Percentiles rank a stretch among this genome's conserved stretches.
phyloP scores from a whole-genome alignment of 2,329 filamentous ascomycete genomes.

The Emmonsiellopsis sp. region DNA sequence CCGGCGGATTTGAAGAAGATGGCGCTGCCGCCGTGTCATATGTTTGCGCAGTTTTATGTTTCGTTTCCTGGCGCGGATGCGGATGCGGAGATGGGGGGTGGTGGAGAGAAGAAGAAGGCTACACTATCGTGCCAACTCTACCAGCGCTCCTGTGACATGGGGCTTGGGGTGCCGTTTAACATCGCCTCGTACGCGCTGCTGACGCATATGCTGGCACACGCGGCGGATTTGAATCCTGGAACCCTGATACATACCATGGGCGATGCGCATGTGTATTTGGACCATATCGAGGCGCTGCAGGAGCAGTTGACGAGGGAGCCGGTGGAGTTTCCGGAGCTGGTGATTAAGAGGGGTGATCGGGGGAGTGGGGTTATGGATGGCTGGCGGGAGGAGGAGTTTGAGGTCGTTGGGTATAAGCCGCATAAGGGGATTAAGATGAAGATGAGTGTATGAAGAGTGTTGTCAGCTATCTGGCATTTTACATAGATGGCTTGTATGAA shows the following conservation, averaged over 20 bases:
- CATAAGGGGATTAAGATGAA: slow-evolving; percentile 95
- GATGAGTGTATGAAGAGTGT: slow-evolving; percentile 67
- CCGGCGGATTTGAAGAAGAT: slow-evolving; percentile 75
- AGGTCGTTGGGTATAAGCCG: slow-evolving; percentile 77
- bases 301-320: slow-evolving; percentile 74
- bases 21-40: slow-evolving; percentile 90
- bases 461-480: background rate
- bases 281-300: slow-evolving; percentile 81
- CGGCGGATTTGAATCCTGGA: slow-evolving; percentile 73
- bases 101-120: slow-evolving; percentile 42
- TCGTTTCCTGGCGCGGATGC: slow-evolving; percentile 48
- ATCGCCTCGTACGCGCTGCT: slow-evolving; percentile 90
- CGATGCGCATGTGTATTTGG: slow-evolving; percentile 91
- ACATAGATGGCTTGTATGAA: background rate
- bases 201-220: slow-evolving; percentile 90
- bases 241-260: slow-evolving; percentile 93
- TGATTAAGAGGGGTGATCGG: slow-evolving; percentile 57
- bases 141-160: slow-evolving; percentile 93
- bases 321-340: slow-evolving; percentile 66
- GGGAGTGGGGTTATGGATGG: slow-evolving; percentile 85
- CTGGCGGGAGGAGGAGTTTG: slow-evolving; percentile 82
- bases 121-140: slow-evolving; percentile 82
- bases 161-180: slow-evolving; percentile 93
- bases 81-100: slow-evolving; percentile 16
- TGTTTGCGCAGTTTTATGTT: slow-evolving; percentile 96